Base-by-base conservation (phyloP, 2,329 filamentous ascomycete genomes). In the Penicillium sclerotiorum region DNA sequence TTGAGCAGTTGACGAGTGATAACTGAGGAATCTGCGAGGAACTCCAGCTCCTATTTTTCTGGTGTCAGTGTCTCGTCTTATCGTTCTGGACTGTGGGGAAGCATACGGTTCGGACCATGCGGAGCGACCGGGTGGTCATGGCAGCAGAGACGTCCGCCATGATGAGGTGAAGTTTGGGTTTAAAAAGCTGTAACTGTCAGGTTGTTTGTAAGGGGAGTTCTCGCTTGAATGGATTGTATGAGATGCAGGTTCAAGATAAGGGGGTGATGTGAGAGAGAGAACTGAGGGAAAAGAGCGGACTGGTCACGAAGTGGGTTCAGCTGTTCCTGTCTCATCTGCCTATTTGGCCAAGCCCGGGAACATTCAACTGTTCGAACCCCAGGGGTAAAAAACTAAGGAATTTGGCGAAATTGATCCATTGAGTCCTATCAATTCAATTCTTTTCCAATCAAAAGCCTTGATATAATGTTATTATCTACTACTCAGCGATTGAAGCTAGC, bases 21-120 rank as follows among this genome's bases (percentile, higher is more conserved):
- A 65, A 92, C 80, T 59, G 86, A 86, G 65, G 88, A 84, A 70
- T 96, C 92, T 60, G 90, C 83, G 53, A 97, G 88, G 61, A 86
- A 88, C 73, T 96, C 91, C 53, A 96, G 88, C 77, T 96, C 92
- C 92, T 96, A 60, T 28, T 49, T 49, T 21, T 52, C 22, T 35
- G 3, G 35, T 17, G 30, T 47, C 28, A 47, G 59, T 51, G 22
- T 21, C 33, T 15, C 5, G 20, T n/a, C 8, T 17, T 2, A 18
- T 17, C 6, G 4, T 30, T 15, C 8, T 22, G 3, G 22, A 28
- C 33, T 35, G 46, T 49, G 33, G 37, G 43, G 51, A 49, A 37
- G 69, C 83, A 62, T 77, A 91, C 90, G 67, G 87, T 90, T 77
- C 90, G 92, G 77, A 96, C 92, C 65, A 84, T 87, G 58, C 90